Percentiles rank a stretch among this genome's conserved stretches.
phyloP scores from a whole-genome alignment of 176 grass and related monocot genomes.

The Triticum aestivum region IWGSC_CS_RefSeq_v2.1 NC_057807.1:19885824-19886323 shows the following conservation, averaged over 20 bases:
- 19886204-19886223: not conserved
- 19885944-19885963: conserved; percentile 2
- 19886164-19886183: conserved; percentile 33
- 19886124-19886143: not conserved
- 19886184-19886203: not conserved
- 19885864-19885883: not conserved
- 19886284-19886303: not conserved
- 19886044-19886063: conserved; percentile 18
- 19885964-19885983: not conserved
- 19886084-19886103: conserved; percentile 15
- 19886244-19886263: not conserved
- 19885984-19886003: not conserved
- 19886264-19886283: not conserved
- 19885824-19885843: conserved; percentile 36
- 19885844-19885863: not conserved
- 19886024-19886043: conserved; percentile 19
- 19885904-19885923: not conserved
- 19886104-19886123: conserved; percentile 17
- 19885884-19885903: conserved; percentile 1
- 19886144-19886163: conserved; percentile 21
- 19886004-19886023: conserved; percentile 5
- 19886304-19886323: no score
- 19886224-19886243: not conserved
- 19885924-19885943: not conserved
- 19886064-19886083: not conserved